These are phyloP conservation scores for Leishmania lainsoni DNA, from an alignment of 208 protist genomes.

Conservation along the genomic window DNA sequence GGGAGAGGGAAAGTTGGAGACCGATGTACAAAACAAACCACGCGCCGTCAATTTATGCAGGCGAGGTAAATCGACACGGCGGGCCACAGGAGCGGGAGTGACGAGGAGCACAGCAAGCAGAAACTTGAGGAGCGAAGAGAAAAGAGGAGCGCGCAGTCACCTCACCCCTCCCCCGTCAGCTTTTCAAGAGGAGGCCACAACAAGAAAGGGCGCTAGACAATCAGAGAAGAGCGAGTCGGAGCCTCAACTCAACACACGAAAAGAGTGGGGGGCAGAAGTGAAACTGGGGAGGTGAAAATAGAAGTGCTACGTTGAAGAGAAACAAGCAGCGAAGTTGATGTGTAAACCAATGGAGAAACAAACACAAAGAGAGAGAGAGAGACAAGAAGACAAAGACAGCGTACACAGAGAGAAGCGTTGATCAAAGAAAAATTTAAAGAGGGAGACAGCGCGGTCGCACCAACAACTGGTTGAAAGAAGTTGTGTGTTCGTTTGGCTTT, in stretches of 20 bases:
- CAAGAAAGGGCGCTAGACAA: neutral
- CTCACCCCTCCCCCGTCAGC: neutral
- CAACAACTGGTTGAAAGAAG: neutral
- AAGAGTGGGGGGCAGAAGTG: no score
- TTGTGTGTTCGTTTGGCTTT: neutral
- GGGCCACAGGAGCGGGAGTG: neutral
- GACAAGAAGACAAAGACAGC: neutral
- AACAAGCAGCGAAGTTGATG: conserved; percentile 2
- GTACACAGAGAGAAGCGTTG: neutral
- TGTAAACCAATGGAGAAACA: neutral
- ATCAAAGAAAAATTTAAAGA: neutral
- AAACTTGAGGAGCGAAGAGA: neutral
- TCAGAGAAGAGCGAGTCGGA: neutral
- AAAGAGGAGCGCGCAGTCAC: neutral
- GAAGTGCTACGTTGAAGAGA: neutral
- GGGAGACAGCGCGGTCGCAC: neutral
- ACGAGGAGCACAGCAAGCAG: neutral
- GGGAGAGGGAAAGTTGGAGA: neutral
- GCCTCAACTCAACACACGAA: neutral
- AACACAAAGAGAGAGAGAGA: neutral
- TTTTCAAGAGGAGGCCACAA: neutral
- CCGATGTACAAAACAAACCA: neutral
- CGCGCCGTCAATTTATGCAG: neutral
- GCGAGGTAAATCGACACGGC: neutral
- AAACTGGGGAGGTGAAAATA: neutral